Evolutionary conservation across 2,329 filamentous ascomycete genomes (phyloP), one percentile per base, ranked within the genome.

Genomic region (Neonectria faginata): DNA sequence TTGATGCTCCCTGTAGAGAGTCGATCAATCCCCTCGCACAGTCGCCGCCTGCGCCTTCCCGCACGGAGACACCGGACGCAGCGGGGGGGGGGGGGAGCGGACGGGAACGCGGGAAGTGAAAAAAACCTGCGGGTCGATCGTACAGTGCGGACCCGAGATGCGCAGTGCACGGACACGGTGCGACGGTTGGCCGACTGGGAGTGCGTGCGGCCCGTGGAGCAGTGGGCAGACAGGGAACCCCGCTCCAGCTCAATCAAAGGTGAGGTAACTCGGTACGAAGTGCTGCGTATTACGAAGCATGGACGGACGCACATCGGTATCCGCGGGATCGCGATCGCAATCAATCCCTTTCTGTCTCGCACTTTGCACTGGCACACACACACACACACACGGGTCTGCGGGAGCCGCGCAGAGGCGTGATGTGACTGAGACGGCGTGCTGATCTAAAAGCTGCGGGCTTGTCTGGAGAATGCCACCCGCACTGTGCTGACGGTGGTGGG

Each of bases 121-220:
- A 47, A 60, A 60, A 60, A 60, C 36, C 39, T 31, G 47, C 47
- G 27, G n/a, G 29, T 42, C 45, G 47, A 25, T 27, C 22, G 27
- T 51, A 64, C 61, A 60, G 61, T 64, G 57, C 16, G 22, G 25
- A 22, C 10, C 10, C 11, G 48, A 16, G 16, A 48, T 22, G 48
- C 41, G 47, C 31, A 42, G n/a, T 29, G 16, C 20, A 53, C 60
- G 47, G 53, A 57, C 60, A 62, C 60, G 41, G 60, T 62, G 42
- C 22, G 12, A 57, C 48, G 29, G 25, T 33, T 55, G 20, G 20
- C 48, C 14, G 25, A 18, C 10, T 41, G 16, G 22, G 25, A 48
- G 25, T 29, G 45, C 25, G 25, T 36, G 33, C 33, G 33, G 33
- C 12, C 29, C 29, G 29, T 9, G 29, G 29, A 10, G 29, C 2